phyloP scores from a whole-genome alignment of 1,139 yeast genomes.

The Nematodospora anomalae region DNA sequence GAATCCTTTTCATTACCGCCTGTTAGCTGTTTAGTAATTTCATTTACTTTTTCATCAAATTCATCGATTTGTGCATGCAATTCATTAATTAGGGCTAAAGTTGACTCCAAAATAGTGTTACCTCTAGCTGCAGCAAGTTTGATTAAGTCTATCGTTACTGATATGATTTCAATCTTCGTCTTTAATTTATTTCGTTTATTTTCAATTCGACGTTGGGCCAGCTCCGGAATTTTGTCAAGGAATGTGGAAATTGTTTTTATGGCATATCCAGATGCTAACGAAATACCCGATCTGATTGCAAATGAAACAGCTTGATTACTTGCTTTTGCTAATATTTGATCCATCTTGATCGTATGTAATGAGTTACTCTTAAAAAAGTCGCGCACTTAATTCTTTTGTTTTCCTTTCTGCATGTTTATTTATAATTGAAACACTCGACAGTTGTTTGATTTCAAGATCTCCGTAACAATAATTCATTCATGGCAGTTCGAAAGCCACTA shows the following conservation, averaged over 20 bases:
- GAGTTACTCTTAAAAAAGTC: background rate
- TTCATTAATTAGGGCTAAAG: constrained; percentile 56
- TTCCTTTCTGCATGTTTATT: background rate
- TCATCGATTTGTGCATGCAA: constrained; percentile 59
- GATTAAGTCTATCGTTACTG: constrained; percentile 70
- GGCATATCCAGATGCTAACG: constrained; percentile 76
- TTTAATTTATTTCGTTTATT: constrained; percentile 48
- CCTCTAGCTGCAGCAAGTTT: constrained; percentile 72
- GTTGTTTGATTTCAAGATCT: too few species aligned
- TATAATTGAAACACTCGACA: too few species aligned
- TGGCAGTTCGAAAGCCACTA: constrained; percentile 36
- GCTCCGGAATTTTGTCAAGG: constrained; percentile 60
- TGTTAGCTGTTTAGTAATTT: constrained; percentile 25
- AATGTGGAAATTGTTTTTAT: constrained; percentile 62
- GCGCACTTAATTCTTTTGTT: constrained; percentile 2
- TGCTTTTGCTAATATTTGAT: constrained; percentile 54
- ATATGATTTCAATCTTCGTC: constrained; percentile 61
- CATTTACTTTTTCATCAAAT: constrained; percentile 54
- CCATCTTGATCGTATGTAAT: constrained; percentile 40
- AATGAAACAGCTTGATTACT: constrained; percentile 79
- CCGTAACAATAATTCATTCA: too few species aligned
- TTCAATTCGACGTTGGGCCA: constrained; percentile 49
- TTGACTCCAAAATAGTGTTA: constrained; percentile 60
- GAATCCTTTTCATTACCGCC: constrained; percentile 40
- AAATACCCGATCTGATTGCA: constrained; percentile 76